Base-by-base conservation (phyloP, 768 basidiomycete species). In the Coprinopsis strossmayeri region DNA sequence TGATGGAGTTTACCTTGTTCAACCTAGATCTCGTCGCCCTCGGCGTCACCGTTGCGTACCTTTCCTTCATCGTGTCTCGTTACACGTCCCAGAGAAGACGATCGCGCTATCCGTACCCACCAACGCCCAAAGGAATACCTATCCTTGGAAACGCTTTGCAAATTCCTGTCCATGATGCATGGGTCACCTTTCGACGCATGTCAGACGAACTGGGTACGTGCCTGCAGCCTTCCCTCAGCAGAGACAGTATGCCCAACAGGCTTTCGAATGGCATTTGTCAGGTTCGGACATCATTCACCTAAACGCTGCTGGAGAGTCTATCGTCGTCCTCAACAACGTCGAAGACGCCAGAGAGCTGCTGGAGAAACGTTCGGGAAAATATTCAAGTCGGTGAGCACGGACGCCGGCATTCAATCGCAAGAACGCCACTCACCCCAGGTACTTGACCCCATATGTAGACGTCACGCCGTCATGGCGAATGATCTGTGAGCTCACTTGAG, bases 311-410 rank as follows among this genome's bases (percentile, higher is more conserved):
- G 49, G 49, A 11, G 40, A 41, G 23, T 28, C 37, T 27, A 24
- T 54, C 10, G 35, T 54, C 25, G 35, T 54, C 12, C 17, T 54
- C n/a, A 54, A 54, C 37, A 28, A 44, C 25, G 21, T 37, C 17
- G 49, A 40, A 21, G 44, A 44, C 4, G 49, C 53, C 2, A 26
- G 23, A 24, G 53, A 54, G 9, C 24, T 54, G 2, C n/a, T 54
- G 5, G 53, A 50, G 10, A 54, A 47, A 32, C 35, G 53, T 3
- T 54, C 49, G 5, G 26, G 23, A 28, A 42, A 30, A 18, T 54
- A 54, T 39, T 54, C 53, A 5, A 40, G 49, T n/a, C 25, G 53
- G 53, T 50, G 20, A 12, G 53, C 34, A 32, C 7, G 30, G 30
- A n/a, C 30, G 30, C 9, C 7, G 30, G 7, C 30, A 32, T 26